Evolutionary conservation across 2,329 filamentous ascomycete genomes (phyloP), one percentile per base, ranked within the genome.

Genomic region (Biscogniauxia mediterranea): DNA sequence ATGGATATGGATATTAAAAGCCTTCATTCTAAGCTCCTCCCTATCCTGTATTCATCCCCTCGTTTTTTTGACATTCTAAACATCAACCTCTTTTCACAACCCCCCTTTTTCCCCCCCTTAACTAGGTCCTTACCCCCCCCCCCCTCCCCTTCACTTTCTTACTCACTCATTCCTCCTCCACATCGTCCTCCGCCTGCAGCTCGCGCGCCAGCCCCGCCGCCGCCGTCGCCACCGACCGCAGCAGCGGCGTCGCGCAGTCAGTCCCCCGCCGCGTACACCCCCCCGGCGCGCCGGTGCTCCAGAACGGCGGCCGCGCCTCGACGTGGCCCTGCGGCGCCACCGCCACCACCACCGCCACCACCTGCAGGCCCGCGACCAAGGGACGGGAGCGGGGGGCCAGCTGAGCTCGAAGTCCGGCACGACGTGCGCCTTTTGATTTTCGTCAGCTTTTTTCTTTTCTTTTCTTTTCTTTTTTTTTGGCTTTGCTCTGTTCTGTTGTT

Each of bases 241-340:
- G 68, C 55, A 72, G 25, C 26, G 63, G 60, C 5, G 72, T 71
- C 3, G 70, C 70, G 57, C 75, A 79, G 70, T 88, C 75, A 79
- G 70, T 88, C 84, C 0, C 85, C 85, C 0, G 75, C 81, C 0
- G 83, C 83, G 71, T 82, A 85, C 2, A 83, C 80, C 0, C 84
- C 80, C 0, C 84, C 84, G 2, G 73, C 0, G 84, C 76, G 58
- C 70, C 82, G 3, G 83, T 84, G 68, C 79, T 75, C 50, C 79
- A 75, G 66, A 84, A 82, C 42, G 82, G 81, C 1, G 69, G 64
- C 20, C 71, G 72, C 0, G 72, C 70, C 57, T 79, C 75, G 28
- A 85, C 75, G 38, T 82, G 78, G 0, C 81, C 82, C 25, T 68
- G 69, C 0, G 73, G 70, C 17, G 73, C 71, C 38, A 23, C n/a